Evolutionary conservation across 345 rosid genomes (phyloP).

Genomic region (Firmiana major): DNA sequence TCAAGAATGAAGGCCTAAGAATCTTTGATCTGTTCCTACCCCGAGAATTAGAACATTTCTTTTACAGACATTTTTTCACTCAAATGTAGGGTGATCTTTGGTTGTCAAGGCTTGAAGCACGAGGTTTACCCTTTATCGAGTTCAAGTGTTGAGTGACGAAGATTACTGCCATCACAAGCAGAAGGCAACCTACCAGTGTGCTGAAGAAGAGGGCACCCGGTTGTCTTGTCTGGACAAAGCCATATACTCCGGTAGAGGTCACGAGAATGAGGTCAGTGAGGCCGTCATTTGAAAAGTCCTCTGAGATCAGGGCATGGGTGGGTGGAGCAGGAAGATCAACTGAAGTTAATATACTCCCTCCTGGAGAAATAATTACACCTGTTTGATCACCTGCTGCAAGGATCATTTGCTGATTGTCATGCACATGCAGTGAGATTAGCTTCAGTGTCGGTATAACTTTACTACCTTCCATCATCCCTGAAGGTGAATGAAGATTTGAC

Average conservation of each 20-base stretch:
- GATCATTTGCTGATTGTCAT: constrained; percentile 80
- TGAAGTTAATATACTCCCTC: constrained; percentile 76
- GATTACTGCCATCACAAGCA: constrained; percentile 89
- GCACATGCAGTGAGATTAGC: constrained; percentile 63
- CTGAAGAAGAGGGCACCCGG: constrained; percentile 99
- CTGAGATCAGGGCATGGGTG: constrained; percentile 71
- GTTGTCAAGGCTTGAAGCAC: constrained; percentile 27
- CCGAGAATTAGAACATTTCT: no score
- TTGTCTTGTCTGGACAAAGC: constrained; percentile 92
- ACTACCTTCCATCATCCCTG: constrained; percentile 78
- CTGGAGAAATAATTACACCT: constrained; percentile 77
- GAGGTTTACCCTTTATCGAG: constrained; percentile 78
- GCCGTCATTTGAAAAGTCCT: constrained; percentile 90
- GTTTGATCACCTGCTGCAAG: constrained; percentile 95
- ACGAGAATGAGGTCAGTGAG: constrained; percentile 82
- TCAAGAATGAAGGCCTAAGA: no score
- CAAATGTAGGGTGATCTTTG: no score
- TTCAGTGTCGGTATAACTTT: constrained; percentile 77
- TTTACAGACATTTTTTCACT: no score
- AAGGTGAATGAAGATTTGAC: constrained; percentile 89
- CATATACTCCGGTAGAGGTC: constrained; percentile 84
- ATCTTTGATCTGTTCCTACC: no score
- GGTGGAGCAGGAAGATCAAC: constrained; percentile 91
- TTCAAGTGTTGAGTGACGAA: constrained; percentile 84
- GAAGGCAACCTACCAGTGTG: constrained; percentile 87